A percentile compares a stretch with the other conserved stretches of the same genome.
These are phyloP conservation scores for Salix arbutifolia DNA, from an alignment of 345 rosid genomes.

Conservation along the genomic window DNA sequence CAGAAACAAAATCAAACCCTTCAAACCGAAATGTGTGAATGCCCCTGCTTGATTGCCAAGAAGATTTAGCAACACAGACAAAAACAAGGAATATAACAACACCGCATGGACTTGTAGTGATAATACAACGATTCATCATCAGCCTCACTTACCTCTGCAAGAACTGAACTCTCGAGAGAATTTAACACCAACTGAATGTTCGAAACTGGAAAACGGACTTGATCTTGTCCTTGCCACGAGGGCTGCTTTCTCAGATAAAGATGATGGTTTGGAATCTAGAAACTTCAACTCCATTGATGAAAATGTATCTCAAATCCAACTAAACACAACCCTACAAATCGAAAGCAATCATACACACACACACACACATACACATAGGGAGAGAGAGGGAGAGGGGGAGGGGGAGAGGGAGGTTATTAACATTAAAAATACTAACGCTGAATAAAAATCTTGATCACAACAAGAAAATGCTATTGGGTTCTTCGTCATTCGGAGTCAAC, in stretches of 20 bases:
- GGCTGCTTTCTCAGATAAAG: slow-evolving; percentile 32
- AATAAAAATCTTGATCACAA: slow-evolving; percentile 11
- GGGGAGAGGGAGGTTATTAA: too few species aligned
- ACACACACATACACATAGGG: too few species aligned
- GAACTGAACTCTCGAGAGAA: slow-evolving; percentile 32
- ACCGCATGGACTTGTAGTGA: neutral
- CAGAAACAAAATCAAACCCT: neutral
- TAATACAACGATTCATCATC: neutral
- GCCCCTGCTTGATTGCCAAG: slow-evolving; percentile 1
- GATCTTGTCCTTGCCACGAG: slow-evolving; percentile 24
- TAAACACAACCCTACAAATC: neutral
- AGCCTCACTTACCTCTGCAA: slow-evolving; percentile 28
- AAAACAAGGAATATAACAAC: neutral
- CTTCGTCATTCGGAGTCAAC: slow-evolving; percentile 12
- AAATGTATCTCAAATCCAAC: slow-evolving; percentile 3
- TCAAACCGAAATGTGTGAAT: neutral
- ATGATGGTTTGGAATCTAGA: slow-evolving; percentile 26
- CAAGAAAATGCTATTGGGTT: slow-evolving; percentile 30
- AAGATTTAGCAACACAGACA: neutral
- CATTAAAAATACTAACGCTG: neutral
- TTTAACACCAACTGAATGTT: slow-evolving; percentile 22
- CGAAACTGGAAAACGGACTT: slow-evolving; percentile 21
- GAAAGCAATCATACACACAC: neutral
- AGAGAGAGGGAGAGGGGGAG: too few species aligned
- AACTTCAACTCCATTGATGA: slow-evolving; percentile 43